phyloP scores from a whole-genome alignment of 1,284 basidiomycete genomes.

The Fomitopsis palustris region DNA sequence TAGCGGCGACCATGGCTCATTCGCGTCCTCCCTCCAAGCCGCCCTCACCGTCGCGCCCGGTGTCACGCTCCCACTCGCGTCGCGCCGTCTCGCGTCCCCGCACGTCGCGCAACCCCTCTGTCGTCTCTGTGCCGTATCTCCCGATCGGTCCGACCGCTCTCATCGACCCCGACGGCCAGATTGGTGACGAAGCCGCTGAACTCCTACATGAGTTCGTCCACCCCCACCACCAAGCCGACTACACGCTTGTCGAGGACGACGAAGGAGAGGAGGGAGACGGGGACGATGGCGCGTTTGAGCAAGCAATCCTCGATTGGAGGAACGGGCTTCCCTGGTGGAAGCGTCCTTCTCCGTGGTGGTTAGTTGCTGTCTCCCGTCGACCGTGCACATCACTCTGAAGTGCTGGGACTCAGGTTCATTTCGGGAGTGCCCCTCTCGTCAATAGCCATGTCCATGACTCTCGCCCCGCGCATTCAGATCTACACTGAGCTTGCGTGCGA shows the following conservation, averaged over 20 bases:
- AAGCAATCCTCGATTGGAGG: background rate
- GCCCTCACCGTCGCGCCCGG: background rate
- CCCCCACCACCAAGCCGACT: constrained; percentile 29
- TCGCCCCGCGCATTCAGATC: constrained; percentile 62
- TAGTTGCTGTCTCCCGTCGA: constrained; percentile 19
- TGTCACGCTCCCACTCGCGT: constrained; percentile 8
- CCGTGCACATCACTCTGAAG: background rate
- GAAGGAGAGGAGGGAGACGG: constrained; percentile 19
- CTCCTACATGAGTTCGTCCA: constrained; percentile 24
- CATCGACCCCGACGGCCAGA: constrained; percentile 40
- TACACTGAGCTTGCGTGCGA: constrained; percentile 30
- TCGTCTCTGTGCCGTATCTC: constrained; percentile 21
- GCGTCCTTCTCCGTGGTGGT: constrained; percentile 68
- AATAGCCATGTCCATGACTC: constrained; percentile 48
- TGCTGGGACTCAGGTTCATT: constrained; percentile 47
- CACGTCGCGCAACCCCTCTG: constrained; percentile 20
- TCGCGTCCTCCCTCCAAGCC: constrained; percentile 5
- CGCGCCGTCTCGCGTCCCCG: constrained; percentile 24
- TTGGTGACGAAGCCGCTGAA: constrained; percentile 39
- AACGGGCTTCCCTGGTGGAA: constrained; percentile 57
- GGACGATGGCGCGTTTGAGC: background rate
- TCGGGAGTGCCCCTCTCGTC: constrained; percentile 47
- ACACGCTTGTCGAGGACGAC: constrained; percentile 20
- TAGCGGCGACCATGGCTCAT: background rate
- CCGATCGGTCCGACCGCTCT: constrained; percentile 34